phyloP scores from a whole-genome alignment of 306 rosid genomes.

The Vigna reflexopilosa region DNA sequence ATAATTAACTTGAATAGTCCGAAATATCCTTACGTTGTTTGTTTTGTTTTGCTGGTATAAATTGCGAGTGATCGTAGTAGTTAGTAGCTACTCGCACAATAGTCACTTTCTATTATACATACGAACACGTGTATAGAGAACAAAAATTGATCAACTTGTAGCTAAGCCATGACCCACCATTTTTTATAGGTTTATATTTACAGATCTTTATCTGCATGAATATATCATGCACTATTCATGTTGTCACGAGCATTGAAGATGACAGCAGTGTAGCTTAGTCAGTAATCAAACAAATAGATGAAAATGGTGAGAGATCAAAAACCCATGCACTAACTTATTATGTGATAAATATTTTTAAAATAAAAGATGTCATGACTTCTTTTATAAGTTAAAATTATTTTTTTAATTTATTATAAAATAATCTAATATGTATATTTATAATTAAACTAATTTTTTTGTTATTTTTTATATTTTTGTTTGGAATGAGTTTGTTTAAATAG shows the following conservation, averaged over 20 bases:
- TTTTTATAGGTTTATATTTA: not conserved
- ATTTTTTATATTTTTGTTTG: too few species aligned
- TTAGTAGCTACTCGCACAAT: not conserved
- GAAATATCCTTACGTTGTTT: not conserved
- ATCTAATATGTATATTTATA: too few species aligned
- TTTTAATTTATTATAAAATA: too few species aligned
- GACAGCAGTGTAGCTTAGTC: not conserved
- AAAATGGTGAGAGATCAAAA: not conserved
- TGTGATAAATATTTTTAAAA: too few species aligned
- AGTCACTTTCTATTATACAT: not conserved
- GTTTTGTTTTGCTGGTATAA: not conserved
- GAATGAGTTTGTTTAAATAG: too few species aligned
- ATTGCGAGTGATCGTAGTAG: not conserved
- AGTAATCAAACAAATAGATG: not conserved
- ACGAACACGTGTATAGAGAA: not conserved
- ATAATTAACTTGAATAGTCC: not conserved
- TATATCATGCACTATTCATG: conserved; percentile 9
- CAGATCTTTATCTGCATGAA: not conserved
- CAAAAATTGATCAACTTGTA: not conserved
- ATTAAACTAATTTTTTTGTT: too few species aligned
- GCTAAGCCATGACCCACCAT: conserved; percentile 18
- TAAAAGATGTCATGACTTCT: too few species aligned
- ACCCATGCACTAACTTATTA: not conserved
- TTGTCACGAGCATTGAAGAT: not conserved
- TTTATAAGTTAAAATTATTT: too few species aligned